These are phyloP conservation scores for Plenodomus tracheiphilus DNA, from an alignment of 2,329 filamentous ascomycete species.

Conservation along the genomic window DNA sequence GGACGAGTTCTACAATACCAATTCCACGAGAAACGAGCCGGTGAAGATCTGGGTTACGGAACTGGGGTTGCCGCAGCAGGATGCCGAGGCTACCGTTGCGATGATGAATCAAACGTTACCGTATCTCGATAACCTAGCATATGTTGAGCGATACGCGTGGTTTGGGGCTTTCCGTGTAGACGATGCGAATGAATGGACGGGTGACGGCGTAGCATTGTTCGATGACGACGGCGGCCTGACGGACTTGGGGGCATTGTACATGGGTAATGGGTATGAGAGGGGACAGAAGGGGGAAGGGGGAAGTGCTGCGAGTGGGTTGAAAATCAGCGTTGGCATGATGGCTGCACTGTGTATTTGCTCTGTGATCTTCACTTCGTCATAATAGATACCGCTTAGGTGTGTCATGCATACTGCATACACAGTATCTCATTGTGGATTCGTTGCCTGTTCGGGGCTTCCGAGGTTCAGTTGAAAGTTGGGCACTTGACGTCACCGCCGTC, in stretches of 20 bases:
- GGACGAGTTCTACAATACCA: constrained; percentile 52
- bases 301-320: constrained; percentile 11
- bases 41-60: constrained; percentile 75
- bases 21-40: constrained; percentile 52
- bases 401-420: no score
- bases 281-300: constrained; percentile 38
- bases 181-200: constrained; percentile 43
- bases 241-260: constrained; percentile 37
- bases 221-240: constrained; percentile 37
- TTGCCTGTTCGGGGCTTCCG: no score
- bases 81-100: constrained; percentile 60
- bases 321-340: constrained; percentile 14
- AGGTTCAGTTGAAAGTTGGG: no score
- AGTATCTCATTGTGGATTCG: no score
- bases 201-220: constrained; percentile 40
- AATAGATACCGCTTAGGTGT: constrained; percentile 8
- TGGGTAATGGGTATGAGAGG: constrained; percentile 33
- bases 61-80: constrained; percentile 64
- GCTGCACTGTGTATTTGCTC: constrained; percentile 4
- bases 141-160: constrained; percentile 45
- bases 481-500: no score
- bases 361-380: constrained; percentile 1
- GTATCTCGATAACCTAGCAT: constrained; percentile 67
- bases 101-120: constrained; percentile 72
- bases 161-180: constrained; percentile 39